These are phyloP conservation scores for Hirschioporus abietinus DNA, from an alignment of 768 basidiomycete genomes.

Conservation along the genomic window DNA sequence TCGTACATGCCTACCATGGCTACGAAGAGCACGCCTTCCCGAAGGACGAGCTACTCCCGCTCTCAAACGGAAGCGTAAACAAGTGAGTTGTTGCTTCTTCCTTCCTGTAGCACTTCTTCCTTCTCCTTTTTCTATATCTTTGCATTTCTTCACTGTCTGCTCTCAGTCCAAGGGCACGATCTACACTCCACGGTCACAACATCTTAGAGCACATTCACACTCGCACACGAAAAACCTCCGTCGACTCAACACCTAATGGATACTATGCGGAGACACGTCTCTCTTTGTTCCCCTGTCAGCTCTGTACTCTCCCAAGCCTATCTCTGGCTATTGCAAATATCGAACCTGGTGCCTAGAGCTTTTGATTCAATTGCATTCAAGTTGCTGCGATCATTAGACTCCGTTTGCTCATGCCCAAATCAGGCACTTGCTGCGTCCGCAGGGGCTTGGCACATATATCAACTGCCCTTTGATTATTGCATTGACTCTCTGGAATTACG, in stretches of 20 bases:
- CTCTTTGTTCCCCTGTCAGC: not conserved
- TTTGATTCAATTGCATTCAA: not conserved
- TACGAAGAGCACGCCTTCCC: slow-evolving; percentile 59
- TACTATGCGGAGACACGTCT: not conserved
- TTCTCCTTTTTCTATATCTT: not conserved
- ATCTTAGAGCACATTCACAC: not conserved
- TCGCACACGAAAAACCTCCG: not conserved
- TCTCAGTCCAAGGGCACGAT: not conserved
- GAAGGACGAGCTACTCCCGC: slow-evolving; percentile 56
- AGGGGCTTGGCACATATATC: too few relatives aligned
- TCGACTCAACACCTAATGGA: not conserved
- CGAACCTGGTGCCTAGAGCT: not conserved
- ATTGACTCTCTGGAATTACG: too few relatives aligned
- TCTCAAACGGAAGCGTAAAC: slow-evolving; percentile 41
- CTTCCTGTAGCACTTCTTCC: not conserved
- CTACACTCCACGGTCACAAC: not conserved
- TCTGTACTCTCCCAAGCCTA: not conserved
- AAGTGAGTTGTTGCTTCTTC: slow-evolving; percentile 35
- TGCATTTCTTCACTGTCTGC: not conserved
- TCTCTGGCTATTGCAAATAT: not conserved
- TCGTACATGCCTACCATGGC: slow-evolving; percentile 61
- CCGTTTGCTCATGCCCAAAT: too few relatives aligned
- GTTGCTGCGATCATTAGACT: too few relatives aligned
- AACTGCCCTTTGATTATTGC: too few relatives aligned
- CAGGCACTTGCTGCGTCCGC: too few relatives aligned